Conservation (phyloP, 345 rosid genomes). For the Salix suchowensis region DNA sequence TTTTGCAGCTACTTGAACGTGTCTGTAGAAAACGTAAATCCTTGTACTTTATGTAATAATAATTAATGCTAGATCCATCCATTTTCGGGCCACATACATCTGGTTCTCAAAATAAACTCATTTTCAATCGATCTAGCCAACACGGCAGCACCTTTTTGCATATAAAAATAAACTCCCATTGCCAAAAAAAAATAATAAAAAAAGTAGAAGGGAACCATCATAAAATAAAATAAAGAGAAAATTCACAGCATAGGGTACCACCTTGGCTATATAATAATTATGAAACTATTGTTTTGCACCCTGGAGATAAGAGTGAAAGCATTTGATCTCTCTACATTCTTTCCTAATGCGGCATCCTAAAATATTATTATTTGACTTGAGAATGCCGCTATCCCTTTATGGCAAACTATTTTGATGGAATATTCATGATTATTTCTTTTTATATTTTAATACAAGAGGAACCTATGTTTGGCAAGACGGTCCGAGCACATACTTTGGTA, state of each 20-base stretch:
- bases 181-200: background rate
- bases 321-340: background rate
- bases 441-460: conserved; percentile 9
- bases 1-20: background rate
- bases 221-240: background rate
- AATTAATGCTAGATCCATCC: background rate
- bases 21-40: background rate
- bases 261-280: conserved; percentile 1
- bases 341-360: conserved; percentile 35
- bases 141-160: background rate
- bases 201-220: background rate
- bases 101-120: background rate
- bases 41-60: background rate
- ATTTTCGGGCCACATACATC: background rate
- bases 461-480: background rate
- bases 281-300: conserved; percentile 12
- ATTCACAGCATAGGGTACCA: background rate
- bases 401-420: conserved; percentile 10
- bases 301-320: background rate
- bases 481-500: background rate
- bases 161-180: background rate
- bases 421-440: conserved; percentile 7
- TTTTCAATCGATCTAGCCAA: background rate
- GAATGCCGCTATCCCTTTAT: conserved; percentile 17
- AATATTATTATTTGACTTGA: background rate